phyloP scores from a whole-genome alignment of 164 flowering plant species.

The Aristolochia californica region DNA sequence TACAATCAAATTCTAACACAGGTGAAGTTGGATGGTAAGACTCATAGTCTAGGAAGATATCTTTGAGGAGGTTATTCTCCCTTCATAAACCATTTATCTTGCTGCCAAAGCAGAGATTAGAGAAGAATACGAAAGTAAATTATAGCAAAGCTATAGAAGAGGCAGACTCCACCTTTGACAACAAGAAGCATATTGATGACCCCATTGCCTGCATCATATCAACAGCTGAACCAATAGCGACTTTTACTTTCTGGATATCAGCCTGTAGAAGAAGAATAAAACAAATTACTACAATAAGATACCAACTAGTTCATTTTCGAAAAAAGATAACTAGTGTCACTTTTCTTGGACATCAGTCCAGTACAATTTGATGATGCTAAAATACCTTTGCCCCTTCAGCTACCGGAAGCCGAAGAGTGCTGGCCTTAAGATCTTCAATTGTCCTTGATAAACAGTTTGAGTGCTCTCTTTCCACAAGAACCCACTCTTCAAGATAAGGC shows the following conservation, averaged over 20 bases:
- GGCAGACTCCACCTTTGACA: constrained; percentile 42
- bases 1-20: too few species aligned
- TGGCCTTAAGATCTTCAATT: constrained; percentile 82
- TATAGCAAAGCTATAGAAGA: background rate
- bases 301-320: too few species aligned
- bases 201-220: constrained; percentile 91
- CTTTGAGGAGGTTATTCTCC: too few species aligned
- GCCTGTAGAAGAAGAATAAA: constrained; percentile 33
- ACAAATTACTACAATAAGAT: background rate
- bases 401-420: constrained; percentile 94
- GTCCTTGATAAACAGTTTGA: constrained; percentile 66
- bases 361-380: background rate
- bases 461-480: constrained; percentile 63
- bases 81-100: too few species aligned
- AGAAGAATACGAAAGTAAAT: background rate
- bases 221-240: constrained; percentile 80
- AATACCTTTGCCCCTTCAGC: constrained; percentile 72
- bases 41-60: too few species aligned
- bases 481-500: constrained; percentile 74
- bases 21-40: too few species aligned
- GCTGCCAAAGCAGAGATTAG: too few species aligned
- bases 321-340: background rate
- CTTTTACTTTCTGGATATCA: constrained; percentile 71
- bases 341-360: background rate
- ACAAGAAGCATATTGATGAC: constrained; percentile 58